Conservation (phyloP, 73 alveolate genomes). For the Stentor roeselii region DNA sequence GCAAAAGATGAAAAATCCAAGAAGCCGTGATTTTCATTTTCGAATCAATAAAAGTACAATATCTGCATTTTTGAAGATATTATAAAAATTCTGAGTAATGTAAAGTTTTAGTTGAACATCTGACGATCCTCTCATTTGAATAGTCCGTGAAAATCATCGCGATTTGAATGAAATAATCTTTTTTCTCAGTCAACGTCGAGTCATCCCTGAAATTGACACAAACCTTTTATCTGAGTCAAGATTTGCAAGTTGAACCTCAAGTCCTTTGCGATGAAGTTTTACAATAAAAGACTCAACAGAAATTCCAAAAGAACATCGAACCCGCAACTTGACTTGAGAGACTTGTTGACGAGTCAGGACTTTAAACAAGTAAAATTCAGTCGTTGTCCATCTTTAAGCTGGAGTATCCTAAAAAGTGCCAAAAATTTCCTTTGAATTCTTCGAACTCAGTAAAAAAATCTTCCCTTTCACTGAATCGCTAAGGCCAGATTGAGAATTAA, state of each 20-base stretch:
- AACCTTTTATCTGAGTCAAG: constrained; percentile 62
- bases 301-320: constrained; percentile 44
- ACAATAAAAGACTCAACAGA: constrained; percentile 54
- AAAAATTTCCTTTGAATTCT: too few relatives aligned
- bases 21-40: constrained; percentile 17
- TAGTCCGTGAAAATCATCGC: constrained; percentile 58
- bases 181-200: constrained; percentile 35
- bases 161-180: constrained; percentile 32
- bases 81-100: constrained; percentile 28
- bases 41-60: constrained; percentile 32
- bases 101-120: constrained; percentile 42
- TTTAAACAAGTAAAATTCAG: constrained; percentile 30
- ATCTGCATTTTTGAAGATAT: constrained; percentile 45
- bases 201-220: constrained; percentile 42
- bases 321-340: constrained; percentile 48
- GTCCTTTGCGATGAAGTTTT: constrained; percentile 28
- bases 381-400: not conserved
- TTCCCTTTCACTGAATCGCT: too few relatives aligned
- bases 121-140: constrained; percentile 48
- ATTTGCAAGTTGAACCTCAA: constrained; percentile 50
- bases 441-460: too few relatives aligned
- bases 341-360: constrained; percentile 48
- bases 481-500: too few relatives aligned
- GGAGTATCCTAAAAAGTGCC: constrained; percentile 14
- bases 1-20: not conserved